Conservation (phyloP, 164 flowering plant species). For the Macadamia integrifolia region DNA sequence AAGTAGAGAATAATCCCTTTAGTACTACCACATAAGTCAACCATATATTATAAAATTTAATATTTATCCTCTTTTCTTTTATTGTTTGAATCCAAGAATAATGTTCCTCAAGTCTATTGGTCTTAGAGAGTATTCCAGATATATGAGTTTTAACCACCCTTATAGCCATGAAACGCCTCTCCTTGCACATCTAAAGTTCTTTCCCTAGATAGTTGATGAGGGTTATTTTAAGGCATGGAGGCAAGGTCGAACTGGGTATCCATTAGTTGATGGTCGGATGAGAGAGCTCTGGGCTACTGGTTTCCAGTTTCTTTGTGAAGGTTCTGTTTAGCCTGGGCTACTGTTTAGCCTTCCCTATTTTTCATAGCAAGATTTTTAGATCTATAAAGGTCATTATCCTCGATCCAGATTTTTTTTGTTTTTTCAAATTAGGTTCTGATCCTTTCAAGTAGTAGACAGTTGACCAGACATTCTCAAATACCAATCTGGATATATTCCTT, state of each 20-base stretch:
- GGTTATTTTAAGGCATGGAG: slow-evolving; percentile 86
- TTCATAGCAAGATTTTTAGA: too few relatives aligned
- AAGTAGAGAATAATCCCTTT: slow-evolving; percentile 11
- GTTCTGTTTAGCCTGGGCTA: slow-evolving; percentile 41
- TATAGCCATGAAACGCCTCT: slow-evolving; percentile 90
- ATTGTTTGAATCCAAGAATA: slow-evolving; percentile 14
- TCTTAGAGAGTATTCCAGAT: slow-evolving; percentile 89
- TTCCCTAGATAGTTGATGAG: slow-evolving; percentile 88
- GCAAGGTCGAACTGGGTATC: slow-evolving; percentile 98
- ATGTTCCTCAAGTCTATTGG: slow-evolving; percentile 80
- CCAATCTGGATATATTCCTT: too few relatives aligned
- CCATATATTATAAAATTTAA: slow-evolving; percentile 9
- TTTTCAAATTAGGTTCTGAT: background rate
- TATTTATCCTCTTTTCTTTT: background rate
- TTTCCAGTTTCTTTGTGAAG: slow-evolving; percentile 95
- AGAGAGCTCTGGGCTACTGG: slow-evolving; percentile 98
- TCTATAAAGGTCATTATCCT: too few relatives aligned
- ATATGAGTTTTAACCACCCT: slow-evolving; percentile 44
- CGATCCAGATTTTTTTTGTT: background rate
- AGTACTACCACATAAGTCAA: slow-evolving; percentile 38
- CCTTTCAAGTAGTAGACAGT: too few relatives aligned
- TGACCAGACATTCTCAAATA: too few relatives aligned
- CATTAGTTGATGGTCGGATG: slow-evolving; percentile 98
- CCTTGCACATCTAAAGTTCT: slow-evolving; percentile 82
- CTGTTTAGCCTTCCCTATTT: slow-evolving; percentile 15